Percentiles rank a stretch among this genome's conserved stretches.
Evolutionary conservation across 768 basidiomycete species (phyloP).

Genomic region (Pisolithus tinctorius): DNA sequence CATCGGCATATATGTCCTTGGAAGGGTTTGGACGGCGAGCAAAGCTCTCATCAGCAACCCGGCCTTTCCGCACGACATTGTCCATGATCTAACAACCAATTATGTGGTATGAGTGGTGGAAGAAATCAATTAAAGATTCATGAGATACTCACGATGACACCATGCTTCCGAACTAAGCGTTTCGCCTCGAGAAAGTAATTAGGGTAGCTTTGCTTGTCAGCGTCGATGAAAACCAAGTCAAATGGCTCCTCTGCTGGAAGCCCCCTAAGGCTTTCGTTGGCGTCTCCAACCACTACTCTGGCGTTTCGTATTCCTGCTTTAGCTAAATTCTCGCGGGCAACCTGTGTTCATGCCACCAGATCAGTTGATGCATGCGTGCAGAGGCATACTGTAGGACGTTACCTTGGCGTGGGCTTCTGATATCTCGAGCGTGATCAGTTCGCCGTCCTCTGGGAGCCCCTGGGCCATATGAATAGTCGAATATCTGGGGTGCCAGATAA

Average conservation of each 20-base stretch:
- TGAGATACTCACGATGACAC: conserved; percentile 46
- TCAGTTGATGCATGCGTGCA: neutral
- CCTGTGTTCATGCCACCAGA: conserved; percentile 24
- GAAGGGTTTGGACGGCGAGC: conserved; percentile 10
- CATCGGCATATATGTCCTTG: too few species aligned
- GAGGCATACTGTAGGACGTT: neutral
- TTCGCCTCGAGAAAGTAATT: conserved; percentile 57
- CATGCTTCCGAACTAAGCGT: conserved; percentile 50
- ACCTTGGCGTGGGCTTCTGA: conserved; percentile 41
- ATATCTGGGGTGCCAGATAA: conserved; percentile 15
- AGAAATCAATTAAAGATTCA: neutral
- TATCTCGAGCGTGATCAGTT: conserved; percentile 44
- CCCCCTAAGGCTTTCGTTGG: conserved; percentile 41
- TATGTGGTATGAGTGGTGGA: neutral
- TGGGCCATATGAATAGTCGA: conserved; percentile 31
- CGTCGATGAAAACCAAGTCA: conserved; percentile 69
- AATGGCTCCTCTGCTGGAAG: conserved; percentile 46
- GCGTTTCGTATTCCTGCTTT: conserved; percentile 48
- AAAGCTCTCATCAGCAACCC: conserved; percentile 37
- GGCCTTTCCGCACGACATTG: conserved; percentile 50
- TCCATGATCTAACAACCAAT: conserved; percentile 42
- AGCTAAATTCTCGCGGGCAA: conserved; percentile 52
- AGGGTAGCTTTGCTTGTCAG: conserved; percentile 52
- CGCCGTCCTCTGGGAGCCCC: conserved; percentile 43
- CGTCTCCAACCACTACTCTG: conserved; percentile 45